phyloP scores from a whole-genome alignment of 202 grass and related monocot species.

The Carex arenaria region DNA sequence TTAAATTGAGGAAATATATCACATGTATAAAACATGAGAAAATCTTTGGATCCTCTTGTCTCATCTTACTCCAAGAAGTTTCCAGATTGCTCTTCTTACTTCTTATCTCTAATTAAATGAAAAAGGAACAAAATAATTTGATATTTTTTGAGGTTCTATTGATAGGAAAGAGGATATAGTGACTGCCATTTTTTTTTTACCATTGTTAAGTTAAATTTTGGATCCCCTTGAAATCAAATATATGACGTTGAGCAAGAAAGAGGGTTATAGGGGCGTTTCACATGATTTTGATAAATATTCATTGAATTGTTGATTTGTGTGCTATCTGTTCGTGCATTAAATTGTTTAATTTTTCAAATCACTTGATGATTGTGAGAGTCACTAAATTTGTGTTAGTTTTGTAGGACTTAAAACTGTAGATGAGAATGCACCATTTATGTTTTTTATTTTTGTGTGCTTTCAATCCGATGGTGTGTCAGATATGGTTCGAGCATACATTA shows the following conservation, averaged over 20 bases:
- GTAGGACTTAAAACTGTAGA: not conserved
- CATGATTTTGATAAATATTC: not conserved
- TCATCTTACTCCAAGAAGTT: not conserved
- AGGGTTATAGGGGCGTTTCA: not conserved
- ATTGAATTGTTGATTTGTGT: not conserved
- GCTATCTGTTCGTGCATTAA: not conserved
- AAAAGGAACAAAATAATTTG: not conserved
- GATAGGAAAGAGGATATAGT: not conserved
- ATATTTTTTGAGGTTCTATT: not conserved
- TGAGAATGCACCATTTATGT: not conserved
- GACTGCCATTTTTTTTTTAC: not conserved
- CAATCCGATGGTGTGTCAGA: not conserved
- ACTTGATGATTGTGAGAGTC: not conserved
- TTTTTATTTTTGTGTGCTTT: not conserved
- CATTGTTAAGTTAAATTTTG: not conserved
- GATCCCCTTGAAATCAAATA: not conserved
- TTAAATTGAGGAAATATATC: not conserved
- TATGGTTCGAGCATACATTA: not conserved
- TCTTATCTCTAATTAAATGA: not conserved
- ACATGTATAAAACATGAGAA: not conserved
- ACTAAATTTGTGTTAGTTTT: not conserved
- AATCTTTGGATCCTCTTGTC: not conserved
- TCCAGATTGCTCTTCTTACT: not conserved
- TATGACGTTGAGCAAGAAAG: not conserved
- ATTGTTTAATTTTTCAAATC: not conserved